Evolutionary conservation across 2,329 filamentous ascomycete genomes (phyloP), one percentile per base, ranked within the genome.

Genomic region (Neospermospora avenae): DNA sequence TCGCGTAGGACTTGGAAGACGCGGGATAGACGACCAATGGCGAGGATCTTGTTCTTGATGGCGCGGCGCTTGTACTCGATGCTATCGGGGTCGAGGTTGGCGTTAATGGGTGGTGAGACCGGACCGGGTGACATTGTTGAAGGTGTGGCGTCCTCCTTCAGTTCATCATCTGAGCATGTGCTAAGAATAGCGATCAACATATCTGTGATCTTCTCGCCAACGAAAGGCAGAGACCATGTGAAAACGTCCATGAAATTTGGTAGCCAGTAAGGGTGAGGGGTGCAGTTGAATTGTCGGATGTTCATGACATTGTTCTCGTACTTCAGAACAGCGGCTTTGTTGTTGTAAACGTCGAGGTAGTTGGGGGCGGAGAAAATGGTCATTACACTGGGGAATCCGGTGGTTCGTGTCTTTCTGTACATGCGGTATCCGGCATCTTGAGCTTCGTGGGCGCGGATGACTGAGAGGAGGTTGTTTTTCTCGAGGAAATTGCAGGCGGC

Each of bases 261-360:
- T 52, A 99, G 84, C 95, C 95, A 99, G 81, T 99, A 99, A 6
- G 95, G 95, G 75, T 99, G 95, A 35, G 95, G 95, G 22, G 95
- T 98, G 84, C 93, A 99, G 82, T 99, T 99, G 81, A 99, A 99
- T 77, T 99, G 95, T 61, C 95, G 86, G 73, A 99, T 99, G 81
- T 99, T 99, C 95, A 99, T 99, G 63, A 99, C 95, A 73, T 99
- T 99, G 78, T 99, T 99, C 79, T 99, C 95, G 75, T 99, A 99
- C 79, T 99, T 99, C 71, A 99, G 81, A 42, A 99, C 95, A 0
- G 95, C 95, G 1, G 95, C 95, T 81, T 99, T 99, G 83, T 99
- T 99, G 85, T 99, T 99, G 79, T 99, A 99, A 39, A 99, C 93
- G 72, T 99, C 95, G 65, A 99, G 86, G 74, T 99, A 99, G 77